Conservation (phyloP, 192 early-diverging fungal species). For the Thoreauomyces humboldtii region DNA sequence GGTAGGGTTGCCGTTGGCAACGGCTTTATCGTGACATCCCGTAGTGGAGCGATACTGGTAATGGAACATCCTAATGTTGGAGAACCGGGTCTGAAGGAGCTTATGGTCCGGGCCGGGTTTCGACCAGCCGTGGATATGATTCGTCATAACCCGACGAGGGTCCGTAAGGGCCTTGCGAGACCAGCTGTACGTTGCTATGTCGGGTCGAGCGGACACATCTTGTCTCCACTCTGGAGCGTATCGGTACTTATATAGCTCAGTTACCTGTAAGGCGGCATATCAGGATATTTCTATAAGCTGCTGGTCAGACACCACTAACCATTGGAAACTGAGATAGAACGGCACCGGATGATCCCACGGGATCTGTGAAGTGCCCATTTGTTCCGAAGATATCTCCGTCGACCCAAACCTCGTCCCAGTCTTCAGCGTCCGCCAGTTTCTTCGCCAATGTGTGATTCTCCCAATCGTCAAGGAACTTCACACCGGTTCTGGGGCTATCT, state of each 20-base stretch:
- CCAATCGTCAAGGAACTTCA: background rate
- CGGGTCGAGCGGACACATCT: background rate
- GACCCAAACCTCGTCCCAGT: slow-evolving; percentile 4
- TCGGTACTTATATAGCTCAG: slow-evolving; percentile 1
- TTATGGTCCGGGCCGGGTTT: background rate
- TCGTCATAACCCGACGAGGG: background rate
- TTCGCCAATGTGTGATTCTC: background rate
- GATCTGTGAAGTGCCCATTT: slow-evolving; percentile 6
- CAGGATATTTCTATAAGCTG: no score
- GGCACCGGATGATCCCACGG: no score
- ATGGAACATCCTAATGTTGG: slow-evolving; percentile 5
- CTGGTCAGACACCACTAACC: no score
- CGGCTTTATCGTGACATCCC: slow-evolving; percentile 3
- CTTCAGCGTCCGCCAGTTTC: background rate
- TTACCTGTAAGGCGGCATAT: background rate
- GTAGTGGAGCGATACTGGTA: slow-evolving; percentile 12
- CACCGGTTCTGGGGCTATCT: background rate
- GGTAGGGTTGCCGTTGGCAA: slow-evolving; percentile 1
- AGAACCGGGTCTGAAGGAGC: background rate
- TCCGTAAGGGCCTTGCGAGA: slow-evolving; percentile 1
- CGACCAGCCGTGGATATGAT: slow-evolving; percentile 12
- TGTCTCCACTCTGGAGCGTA: slow-evolving; percentile 1
- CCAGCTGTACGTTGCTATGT: background rate
- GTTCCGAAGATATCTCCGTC: slow-evolving; percentile 8
- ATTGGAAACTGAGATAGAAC: no score